phyloP scores from a whole-genome alignment of 345 rosid species.

The Sonneratia caseolaris region DNA sequence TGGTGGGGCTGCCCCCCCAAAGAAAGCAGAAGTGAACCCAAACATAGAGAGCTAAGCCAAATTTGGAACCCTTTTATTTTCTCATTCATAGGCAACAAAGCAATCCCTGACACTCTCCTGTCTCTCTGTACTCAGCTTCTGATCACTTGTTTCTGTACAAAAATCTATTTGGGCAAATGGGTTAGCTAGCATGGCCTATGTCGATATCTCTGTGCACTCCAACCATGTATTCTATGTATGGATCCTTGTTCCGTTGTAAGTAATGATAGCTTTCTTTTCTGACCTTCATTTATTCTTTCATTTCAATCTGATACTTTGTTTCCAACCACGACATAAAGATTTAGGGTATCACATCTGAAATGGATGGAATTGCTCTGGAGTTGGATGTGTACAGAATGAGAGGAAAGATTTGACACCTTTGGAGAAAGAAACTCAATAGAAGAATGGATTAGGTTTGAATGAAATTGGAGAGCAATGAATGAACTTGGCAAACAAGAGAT shows the following conservation, averaged over 20 bases:
- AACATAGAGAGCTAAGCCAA: conserved; percentile 55
- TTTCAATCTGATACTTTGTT: not conserved
- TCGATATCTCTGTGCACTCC: conserved; percentile 24
- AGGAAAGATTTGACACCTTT: not conserved
- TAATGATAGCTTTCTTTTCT: conserved; percentile 22
- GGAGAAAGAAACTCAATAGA: too few species aligned
- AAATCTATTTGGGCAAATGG: conserved; percentile 21
- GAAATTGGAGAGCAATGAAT: not conserved
- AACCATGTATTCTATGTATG: conserved; percentile 28
- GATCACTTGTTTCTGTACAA: conserved; percentile 28
- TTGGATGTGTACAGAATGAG: not conserved
- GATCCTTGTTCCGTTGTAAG: conserved; percentile 26
- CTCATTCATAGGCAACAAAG: conserved; percentile 23
- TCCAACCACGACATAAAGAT: too few species aligned
- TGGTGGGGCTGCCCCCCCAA: conserved; percentile 54
- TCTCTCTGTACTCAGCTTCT: conserved; percentile 15
- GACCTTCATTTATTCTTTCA: not conserved
- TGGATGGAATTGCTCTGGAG: not conserved
- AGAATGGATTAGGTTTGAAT: not conserved
- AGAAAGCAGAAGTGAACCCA: conserved; percentile 58
- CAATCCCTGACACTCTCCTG: conserved; percentile 18
- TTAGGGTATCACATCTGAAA: not conserved
- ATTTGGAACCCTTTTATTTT: conserved; percentile 5
- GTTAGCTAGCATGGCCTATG: conserved; percentile 26
- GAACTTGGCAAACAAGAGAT: not conserved